Base-by-base conservation (phyloP, 1,139 yeast genomes). In the Blastobotrys capitulatus region DNA sequence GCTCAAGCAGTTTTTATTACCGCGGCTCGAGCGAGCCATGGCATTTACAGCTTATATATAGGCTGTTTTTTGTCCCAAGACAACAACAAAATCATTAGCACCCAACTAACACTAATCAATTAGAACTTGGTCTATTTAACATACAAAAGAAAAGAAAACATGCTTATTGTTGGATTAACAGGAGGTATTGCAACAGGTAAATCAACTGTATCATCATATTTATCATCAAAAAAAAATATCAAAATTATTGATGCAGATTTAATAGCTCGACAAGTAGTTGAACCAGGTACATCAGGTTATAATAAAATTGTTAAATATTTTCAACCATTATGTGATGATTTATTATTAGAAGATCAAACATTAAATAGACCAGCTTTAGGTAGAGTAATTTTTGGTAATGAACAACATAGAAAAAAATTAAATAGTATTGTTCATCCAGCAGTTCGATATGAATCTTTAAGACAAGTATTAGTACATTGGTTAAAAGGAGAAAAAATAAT, bases 171-270 rank as follows among this genome's bases (percentile, higher is more conserved):
- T 9, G 99, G 99, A 0, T 76, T 92, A 25, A 92, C 98, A 0
- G 99, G 99, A 0, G 97, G 97, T 1, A 92, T 92, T 47, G 96
- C 97, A 9, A 78, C 94, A 5, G 99, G 99, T 1, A 94, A 94
- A 64, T 85, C 96, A 13, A 90, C 97, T 0, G 97, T 88, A 0
- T 87, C 97, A 0, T 65, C 70, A 16, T 67, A 76, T 27, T 69
- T 92, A 10, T 55, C 66, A 7, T 77, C 79, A 13, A 70, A 78
- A 22, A 76, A 83, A 57, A 61, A 71, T 2, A 40, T 86, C 18
- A 76, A 84, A 0, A 68, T 94, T 1, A 74, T 94, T 1, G 98
- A 94, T 69, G 97, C 98, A 1, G 99, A 94, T 64, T 64, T 78
- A 47, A 83, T 94, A 43, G 97, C 98, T 0, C 76, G 84, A 53